Evolutionary conservation across 129 eudicot genomes (phyloP).

Genomic region (Flaveria trinervia): DNA sequence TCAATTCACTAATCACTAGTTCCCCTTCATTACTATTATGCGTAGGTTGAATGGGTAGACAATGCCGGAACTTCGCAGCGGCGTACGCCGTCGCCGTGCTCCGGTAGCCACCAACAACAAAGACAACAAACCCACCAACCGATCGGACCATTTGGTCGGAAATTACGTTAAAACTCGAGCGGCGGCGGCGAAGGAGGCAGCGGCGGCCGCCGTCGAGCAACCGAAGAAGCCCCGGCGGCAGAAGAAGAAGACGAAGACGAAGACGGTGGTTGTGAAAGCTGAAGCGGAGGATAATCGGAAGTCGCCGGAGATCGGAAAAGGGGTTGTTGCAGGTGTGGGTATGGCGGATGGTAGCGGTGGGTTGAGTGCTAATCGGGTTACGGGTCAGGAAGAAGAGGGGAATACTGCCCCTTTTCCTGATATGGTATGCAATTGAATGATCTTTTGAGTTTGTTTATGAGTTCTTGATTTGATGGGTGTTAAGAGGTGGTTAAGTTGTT

Average conservation of each 20-base stretch:
- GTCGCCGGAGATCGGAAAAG: background rate
- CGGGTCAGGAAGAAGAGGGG: slow-evolving; percentile 64
- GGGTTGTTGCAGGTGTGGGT: background rate
- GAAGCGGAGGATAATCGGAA: slow-evolving; percentile 3
- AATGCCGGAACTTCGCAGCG: slow-evolving; percentile 69
- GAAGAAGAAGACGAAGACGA: slow-evolving; percentile 2
- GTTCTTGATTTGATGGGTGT: background rate
- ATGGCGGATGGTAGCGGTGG: slow-evolving; percentile 82
- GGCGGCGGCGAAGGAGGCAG: slow-evolving; percentile 49
- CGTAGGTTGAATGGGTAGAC: slow-evolving; percentile 42
- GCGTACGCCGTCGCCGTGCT: slow-evolving; percentile 49
- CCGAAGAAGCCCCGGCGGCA: slow-evolving; percentile 13
- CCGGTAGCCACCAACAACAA: slow-evolving; percentile 29
- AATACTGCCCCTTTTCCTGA: slow-evolving; percentile 72
- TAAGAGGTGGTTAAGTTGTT: background rate
- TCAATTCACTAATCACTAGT: background rate
- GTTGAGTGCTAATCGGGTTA: slow-evolving; percentile 60
- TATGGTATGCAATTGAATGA: slow-evolving; percentile 37
- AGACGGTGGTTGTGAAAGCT: slow-evolving; percentile 23
- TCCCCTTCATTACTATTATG: background rate
- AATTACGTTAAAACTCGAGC: slow-evolving; percentile 60
- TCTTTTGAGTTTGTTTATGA: background rate
- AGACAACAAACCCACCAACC: slow-evolving; percentile 4
- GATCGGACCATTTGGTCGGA: slow-evolving; percentile 47
- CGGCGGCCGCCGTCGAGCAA: slow-evolving; percentile 24